Evolutionary conservation across 306 rosid species (phyloP).

Genomic region (Prunus armeniaca): DNA sequence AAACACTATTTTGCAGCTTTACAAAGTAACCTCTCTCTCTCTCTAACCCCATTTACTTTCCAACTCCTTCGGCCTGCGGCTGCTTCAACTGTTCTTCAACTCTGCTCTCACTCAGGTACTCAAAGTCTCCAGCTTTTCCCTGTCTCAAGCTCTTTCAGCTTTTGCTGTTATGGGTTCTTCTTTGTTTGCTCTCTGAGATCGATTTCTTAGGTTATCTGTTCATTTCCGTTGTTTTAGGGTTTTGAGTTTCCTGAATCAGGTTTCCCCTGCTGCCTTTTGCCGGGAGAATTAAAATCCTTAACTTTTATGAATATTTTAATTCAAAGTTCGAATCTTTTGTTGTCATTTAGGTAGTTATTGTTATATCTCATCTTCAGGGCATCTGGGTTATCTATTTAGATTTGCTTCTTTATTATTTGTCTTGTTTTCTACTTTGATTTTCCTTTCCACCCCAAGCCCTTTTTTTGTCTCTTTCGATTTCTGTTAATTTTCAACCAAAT

Average conservation of each 20-base stretch:
- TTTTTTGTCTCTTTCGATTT: neutral
- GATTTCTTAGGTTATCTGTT: neutral
- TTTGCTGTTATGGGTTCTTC: neutral
- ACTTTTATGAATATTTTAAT: neutral
- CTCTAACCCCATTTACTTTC: neutral
- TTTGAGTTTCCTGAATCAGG: neutral
- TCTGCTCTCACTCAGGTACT: neutral
- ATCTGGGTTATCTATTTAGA: neutral
- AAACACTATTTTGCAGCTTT: neutral
- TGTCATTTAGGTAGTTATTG: neutral
- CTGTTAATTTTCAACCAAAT: neutral
- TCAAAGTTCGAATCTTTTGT: neutral
- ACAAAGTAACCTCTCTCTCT: neutral
- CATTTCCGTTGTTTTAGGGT: neutral
- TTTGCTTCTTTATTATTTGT: neutral
- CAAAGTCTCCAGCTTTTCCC: neutral
- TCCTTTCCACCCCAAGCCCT: neutral
- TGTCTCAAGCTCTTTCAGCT: neutral
- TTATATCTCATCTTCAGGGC: neutral
- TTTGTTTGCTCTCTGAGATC: neutral
- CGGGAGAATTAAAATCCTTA: neutral
- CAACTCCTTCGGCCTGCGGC: neutral
- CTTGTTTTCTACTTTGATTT: neutral
- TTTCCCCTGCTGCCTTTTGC: neutral
- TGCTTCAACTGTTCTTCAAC: neutral